These are phyloP conservation scores for Truncatella angustata DNA, from an alignment of 2,329 filamentous ascomycete species.

Conservation along the genomic window DNA sequence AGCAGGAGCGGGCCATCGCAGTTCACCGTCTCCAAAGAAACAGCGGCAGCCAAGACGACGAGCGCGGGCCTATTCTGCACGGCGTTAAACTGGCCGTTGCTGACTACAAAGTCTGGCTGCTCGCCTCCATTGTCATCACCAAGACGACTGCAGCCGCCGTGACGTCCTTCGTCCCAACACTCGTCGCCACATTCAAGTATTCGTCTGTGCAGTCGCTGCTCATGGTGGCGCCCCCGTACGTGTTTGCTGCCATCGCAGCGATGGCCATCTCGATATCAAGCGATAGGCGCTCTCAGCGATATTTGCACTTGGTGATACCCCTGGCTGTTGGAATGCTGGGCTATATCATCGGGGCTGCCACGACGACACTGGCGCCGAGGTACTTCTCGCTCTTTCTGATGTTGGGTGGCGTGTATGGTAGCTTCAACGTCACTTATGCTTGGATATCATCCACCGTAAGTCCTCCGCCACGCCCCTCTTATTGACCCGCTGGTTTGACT, in stretches of 20 bases:
- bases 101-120: slow-evolving; percentile 21
- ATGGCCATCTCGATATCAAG: slow-evolving; percentile 60
- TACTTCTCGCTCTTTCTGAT: slow-evolving; percentile 34
- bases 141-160: slow-evolving; percentile 13
- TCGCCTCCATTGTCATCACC: slow-evolving; percentile 17
- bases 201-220: slow-evolving; percentile 28
- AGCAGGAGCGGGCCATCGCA: slow-evolving; percentile 19
- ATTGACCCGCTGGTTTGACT: not conserved
- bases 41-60: slow-evolving; percentile 22
- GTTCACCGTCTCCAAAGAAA: slow-evolving; percentile 18
- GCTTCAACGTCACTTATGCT: slow-evolving; percentile 23
- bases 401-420: slow-evolving; percentile 20
- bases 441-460: slow-evolving; percentile 20
- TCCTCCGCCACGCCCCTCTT: not conserved
- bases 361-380: slow-evolving; percentile 49
- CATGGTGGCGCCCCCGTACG: slow-evolving; percentile 56
- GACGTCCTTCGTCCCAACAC: slow-evolving; percentile 20
- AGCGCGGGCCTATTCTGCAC: slow-evolving; percentile 16
- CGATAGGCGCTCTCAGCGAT: slow-evolving; percentile 60
- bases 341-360: slow-evolving; percentile 59
- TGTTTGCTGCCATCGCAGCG: slow-evolving; percentile 52
- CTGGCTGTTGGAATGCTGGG: slow-evolving; percentile 52
- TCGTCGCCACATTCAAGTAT: slow-evolving; percentile 17
- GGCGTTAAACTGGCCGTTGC: slow-evolving; percentile 12
- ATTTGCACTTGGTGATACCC: slow-evolving; percentile 56